phyloP scores from a whole-genome alignment of 225 moss, liverwort and hornwort genomes.

The Antitrichia curtipendula region DNA sequence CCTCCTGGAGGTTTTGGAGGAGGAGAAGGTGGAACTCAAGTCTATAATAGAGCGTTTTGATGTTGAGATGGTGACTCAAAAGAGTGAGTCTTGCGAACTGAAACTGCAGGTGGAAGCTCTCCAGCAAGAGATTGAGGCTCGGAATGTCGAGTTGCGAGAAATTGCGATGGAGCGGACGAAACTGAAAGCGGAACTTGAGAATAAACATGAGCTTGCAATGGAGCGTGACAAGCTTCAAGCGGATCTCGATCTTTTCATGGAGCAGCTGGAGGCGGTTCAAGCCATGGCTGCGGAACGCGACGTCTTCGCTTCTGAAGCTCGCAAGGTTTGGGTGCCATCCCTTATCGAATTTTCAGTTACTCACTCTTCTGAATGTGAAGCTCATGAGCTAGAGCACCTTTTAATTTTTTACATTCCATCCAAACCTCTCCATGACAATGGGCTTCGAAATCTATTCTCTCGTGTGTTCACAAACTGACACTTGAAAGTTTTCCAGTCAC shows the following conservation, averaged over 20 bases:
- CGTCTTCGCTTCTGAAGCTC: slow-evolving; percentile 42
- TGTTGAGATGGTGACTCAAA: neutral
- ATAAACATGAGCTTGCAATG: slow-evolving; percentile 15
- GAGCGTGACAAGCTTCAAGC: slow-evolving; percentile 62
- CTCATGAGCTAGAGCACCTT: neutral
- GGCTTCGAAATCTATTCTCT: neutral
- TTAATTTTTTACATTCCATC: no score
- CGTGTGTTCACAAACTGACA: neutral
- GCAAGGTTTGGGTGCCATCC: slow-evolving; percentile 21
- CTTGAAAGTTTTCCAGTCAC: neutral
- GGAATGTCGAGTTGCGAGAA: neutral
- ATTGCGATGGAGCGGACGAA: neutral
- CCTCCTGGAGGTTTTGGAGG: slow-evolving; percentile 7
- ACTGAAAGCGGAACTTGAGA: neutral
- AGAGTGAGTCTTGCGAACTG: slow-evolving; percentile 3
- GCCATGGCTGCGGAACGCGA: slow-evolving; percentile 41
- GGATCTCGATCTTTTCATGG: slow-evolving; percentile 49
- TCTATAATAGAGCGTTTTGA: slow-evolving; percentile 10
- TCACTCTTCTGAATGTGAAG: neutral
- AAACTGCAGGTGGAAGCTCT: neutral
- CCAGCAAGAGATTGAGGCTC: slow-evolving; percentile 3
- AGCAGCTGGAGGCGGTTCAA: slow-evolving; percentile 60
- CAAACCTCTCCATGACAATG: neutral
- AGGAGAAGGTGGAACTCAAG: slow-evolving; percentile 25
- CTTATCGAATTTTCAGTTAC: neutral